phyloP scores from a whole-genome alignment of 2,329 filamentous ascomycete species.

The Trichoderma gracile region DNA sequence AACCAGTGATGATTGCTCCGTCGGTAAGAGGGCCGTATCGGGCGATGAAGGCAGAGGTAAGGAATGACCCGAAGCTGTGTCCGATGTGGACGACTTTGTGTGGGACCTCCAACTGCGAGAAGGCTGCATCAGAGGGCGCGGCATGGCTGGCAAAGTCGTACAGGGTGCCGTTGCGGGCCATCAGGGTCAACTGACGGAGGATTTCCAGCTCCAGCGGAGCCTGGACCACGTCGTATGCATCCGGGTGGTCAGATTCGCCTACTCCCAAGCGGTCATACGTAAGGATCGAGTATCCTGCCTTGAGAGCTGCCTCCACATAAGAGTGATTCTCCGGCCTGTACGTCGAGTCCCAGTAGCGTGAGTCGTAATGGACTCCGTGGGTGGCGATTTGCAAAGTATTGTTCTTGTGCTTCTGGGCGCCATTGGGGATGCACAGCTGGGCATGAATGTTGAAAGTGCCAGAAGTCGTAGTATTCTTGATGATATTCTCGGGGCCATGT shows the following conservation, averaged over 20 bases:
- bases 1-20: slow-evolving; percentile 12
- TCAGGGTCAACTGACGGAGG: slow-evolving; percentile 13
- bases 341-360: slow-evolving; percentile 20
- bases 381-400: slow-evolving; percentile 17
- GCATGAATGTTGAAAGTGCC: slow-evolving; percentile 13
- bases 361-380: slow-evolving; percentile 18
- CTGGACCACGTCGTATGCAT: slow-evolving; percentile 18
- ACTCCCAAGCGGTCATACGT: slow-evolving; percentile 19
- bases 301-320: slow-evolving; percentile 14
- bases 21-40: slow-evolving; percentile 16
- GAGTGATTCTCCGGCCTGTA: slow-evolving; percentile 21
- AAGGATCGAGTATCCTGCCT: slow-evolving; percentile 14
- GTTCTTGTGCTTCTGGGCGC: neutral
- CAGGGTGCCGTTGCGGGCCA: slow-evolving; percentile 18
- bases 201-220: slow-evolving; percentile 16
- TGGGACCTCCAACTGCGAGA: neutral
- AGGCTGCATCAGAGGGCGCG: neutral
- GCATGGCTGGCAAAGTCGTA: slow-evolving; percentile 17
- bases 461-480: slow-evolving; percentile 19
- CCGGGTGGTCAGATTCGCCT: slow-evolving; percentile 10
- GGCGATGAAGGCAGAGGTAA: slow-evolving; percentile 19
- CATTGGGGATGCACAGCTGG: slow-evolving; percentile 7
- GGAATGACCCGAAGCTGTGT: slow-evolving; percentile 17
- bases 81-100: slow-evolving; percentile 19
- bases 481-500: slow-evolving; percentile 1